Evolutionary conservation across 305 asterid genomes (phyloP).

Genomic region (Fraxinus baroniana): DNA sequence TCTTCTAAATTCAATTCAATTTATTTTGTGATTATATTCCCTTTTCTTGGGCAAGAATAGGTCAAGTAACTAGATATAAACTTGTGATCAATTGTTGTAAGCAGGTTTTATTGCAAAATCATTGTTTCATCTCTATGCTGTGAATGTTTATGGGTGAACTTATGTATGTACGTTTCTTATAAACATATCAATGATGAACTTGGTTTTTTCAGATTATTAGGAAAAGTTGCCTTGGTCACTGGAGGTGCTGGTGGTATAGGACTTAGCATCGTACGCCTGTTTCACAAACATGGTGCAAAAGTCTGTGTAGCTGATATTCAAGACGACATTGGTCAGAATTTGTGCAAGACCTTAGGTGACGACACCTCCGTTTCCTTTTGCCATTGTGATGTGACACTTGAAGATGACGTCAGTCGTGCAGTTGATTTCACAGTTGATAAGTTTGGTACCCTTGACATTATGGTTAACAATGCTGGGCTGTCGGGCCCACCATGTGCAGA

Average conservation of each 20-base stretch:
- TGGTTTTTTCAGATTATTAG: conserved; percentile 53
- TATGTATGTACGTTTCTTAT: not conserved
- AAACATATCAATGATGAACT: not conserved
- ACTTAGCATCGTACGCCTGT: conserved; percentile 71
- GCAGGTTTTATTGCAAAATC: not conserved
- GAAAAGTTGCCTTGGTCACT: conserved; percentile 81
- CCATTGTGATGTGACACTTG: conserved; percentile 77
- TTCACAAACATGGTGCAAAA: conserved; percentile 79
- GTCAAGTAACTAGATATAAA: not conserved
- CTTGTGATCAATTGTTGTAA: not conserved
- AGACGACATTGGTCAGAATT: conserved; percentile 50
- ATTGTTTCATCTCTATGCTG: not conserved
- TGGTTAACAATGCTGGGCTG: conserved; percentile 89
- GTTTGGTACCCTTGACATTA: conserved; percentile 76
- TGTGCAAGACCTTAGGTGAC: conserved; percentile 42
- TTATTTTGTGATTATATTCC: not conserved
- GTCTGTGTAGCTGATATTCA: conserved; percentile 75
- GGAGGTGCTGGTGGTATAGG: conserved; percentile 96
- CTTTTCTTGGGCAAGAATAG: not conserved
- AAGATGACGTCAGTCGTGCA: conserved; percentile 60
- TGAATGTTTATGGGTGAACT: not conserved
- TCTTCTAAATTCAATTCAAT: not conserved
- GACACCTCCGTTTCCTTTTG: conserved; percentile 28
- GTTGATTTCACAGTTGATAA: conserved; percentile 63
- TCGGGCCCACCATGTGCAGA: conserved; percentile 68